phyloP scores from a whole-genome alignment of 768 basidiomycete species.

The Termitomyces sp. region DNA sequence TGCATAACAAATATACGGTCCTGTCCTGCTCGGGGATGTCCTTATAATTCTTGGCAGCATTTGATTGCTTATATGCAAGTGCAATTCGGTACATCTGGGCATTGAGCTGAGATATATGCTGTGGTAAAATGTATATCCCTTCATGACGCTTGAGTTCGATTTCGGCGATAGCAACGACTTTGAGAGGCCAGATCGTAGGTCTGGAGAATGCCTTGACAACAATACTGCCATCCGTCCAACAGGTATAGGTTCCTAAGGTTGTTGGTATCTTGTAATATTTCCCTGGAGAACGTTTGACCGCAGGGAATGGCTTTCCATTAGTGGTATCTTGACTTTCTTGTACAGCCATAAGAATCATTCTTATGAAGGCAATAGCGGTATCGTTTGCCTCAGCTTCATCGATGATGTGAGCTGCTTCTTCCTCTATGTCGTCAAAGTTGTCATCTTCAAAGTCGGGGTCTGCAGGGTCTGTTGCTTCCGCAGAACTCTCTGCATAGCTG shows the following conservation, averaged over 20 bases:
- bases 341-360: neutral
- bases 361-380: neutral
- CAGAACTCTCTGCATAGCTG: neutral
- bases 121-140: neutral
- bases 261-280: neutral
- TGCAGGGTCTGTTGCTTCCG: neutral
- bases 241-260: neutral
- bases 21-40: neutral
- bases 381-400: neutral
- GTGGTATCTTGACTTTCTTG: neutral
- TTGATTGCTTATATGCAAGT: neutral
- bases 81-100: neutral
- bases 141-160: neutral
- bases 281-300: neutral
- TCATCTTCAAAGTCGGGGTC: neutral
- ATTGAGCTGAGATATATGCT: constrained; percentile 1
- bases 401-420: neutral
- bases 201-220: neutral
- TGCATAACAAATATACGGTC: neutral
- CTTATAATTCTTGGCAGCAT: neutral
- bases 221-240: neutral
- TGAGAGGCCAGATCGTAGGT: neutral
- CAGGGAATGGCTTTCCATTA: neutral
- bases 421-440: neutral
- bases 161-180: neutral